A percentile compares a stretch with the other conserved stretches of the same genome.
Evolutionary conservation across 2,329 filamentous ascomycete genomes (phyloP).

Genomic region (Alternaria sp.): DNA sequence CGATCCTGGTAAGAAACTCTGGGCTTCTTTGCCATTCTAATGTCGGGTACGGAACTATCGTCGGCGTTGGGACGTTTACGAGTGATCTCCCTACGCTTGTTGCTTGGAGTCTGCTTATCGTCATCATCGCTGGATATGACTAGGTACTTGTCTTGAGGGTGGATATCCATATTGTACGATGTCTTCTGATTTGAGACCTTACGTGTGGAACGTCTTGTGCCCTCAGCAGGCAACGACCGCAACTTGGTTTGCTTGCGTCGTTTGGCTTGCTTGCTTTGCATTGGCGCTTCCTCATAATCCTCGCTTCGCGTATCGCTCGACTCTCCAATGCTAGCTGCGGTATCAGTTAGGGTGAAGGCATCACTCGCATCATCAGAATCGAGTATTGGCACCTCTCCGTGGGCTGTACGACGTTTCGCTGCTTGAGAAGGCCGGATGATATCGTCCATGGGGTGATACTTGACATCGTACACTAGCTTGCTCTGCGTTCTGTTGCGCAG

Average conservation of each 20-base stretch:
- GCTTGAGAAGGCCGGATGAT: slow-evolving; percentile 37
- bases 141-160: slow-evolving; percentile 41
- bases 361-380: slow-evolving; percentile 9
- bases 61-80: background rate
- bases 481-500: slow-evolving; percentile 22
- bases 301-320: slow-evolving; percentile 18
- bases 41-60: background rate
- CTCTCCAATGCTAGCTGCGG: slow-evolving; percentile 1
- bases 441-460: slow-evolving; percentile 48
- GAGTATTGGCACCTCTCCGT: slow-evolving; percentile 21
- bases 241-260: slow-evolving; percentile 16
- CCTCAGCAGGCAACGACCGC: background rate
- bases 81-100: slow-evolving; percentile 3
- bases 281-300: slow-evolving; percentile 1
- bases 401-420: slow-evolving; percentile 34
- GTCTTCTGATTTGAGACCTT: slow-evolving; percentile 22
- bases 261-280: slow-evolving; percentile 12
- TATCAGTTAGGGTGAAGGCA: slow-evolving; percentile 2
- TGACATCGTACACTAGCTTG: slow-evolving; percentile 40
- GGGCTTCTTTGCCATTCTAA: background rate
- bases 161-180: slow-evolving; percentile 37
- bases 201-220: slow-evolving; percentile 37
- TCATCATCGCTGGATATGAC: slow-evolving; percentile 16
- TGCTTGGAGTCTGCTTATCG: background rate
- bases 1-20: background rate